Percentiles rank a stretch among this genome's conserved stretches.
Evolutionary conservation across 2,329 filamentous ascomycete species (phyloP).

Genomic region (Verticillium nubilum): DNA sequence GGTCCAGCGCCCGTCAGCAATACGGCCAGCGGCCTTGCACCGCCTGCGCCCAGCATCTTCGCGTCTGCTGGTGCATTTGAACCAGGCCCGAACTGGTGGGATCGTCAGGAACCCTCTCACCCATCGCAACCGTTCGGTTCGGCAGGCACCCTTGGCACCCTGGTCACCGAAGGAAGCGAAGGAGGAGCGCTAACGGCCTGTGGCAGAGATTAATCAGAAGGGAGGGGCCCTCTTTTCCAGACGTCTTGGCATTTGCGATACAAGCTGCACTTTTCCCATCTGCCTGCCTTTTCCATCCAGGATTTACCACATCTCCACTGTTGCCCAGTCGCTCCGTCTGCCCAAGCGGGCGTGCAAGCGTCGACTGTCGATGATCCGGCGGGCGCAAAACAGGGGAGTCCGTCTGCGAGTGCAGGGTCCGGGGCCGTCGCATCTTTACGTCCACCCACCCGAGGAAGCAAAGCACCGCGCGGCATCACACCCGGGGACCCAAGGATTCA

Average conservation of each 20-base stretch:
- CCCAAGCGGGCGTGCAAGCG: background rate
- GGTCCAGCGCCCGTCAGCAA: background rate
- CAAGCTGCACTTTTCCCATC: background rate
- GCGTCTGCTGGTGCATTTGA: background rate
- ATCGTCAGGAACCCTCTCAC: conserved; percentile 2
- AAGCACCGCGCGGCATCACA: background rate
- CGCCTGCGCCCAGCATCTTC: background rate
- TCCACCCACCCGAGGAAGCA: background rate
- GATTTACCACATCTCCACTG: background rate
- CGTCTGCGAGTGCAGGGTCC: background rate
- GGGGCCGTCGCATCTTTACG: background rate
- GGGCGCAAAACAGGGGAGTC: background rate
- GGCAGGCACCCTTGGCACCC: too few species aligned
- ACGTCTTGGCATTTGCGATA: background rate
- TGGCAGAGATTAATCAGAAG: background rate
- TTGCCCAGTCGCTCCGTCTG: background rate
- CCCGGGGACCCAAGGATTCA: background rate
- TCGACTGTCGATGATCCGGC: background rate
- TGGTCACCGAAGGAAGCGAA: background rate
- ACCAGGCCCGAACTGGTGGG: background rate
- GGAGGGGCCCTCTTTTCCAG: background rate
- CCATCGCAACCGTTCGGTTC: background rate
- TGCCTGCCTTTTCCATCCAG: background rate
- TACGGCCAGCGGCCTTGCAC: background rate
- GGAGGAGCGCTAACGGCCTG: background rate